Evolutionary conservation across 768 basidiomycete species (phyloP).

Genomic region (Trametes punicea): DNA sequence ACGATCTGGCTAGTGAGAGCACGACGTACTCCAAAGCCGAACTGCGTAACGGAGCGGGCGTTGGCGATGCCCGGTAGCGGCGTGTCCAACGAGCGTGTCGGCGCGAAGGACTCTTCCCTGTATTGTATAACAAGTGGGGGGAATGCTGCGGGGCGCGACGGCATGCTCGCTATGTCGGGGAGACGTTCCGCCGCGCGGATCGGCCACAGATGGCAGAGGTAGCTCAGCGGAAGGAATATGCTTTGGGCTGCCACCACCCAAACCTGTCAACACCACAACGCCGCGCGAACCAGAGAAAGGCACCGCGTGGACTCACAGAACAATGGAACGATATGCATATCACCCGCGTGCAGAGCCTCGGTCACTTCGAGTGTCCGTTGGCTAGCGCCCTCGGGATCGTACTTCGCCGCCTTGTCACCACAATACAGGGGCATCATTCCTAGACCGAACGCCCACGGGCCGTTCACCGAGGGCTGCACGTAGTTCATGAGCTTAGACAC

Average conservation of each 20-base stretch:
- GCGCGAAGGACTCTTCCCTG: not conserved
- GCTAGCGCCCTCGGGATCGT: not conserved
- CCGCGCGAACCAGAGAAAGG: too few relatives aligned
- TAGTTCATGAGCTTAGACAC: not conserved
- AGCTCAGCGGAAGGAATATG: not conserved
- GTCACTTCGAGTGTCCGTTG: not conserved
- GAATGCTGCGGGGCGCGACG: not conserved
- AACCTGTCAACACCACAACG: too few relatives aligned
- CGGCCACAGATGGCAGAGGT: slow-evolving; percentile 3
- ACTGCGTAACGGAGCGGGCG: not conserved
- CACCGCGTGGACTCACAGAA: not conserved
- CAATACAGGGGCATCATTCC: not conserved
- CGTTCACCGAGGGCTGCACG: not conserved
- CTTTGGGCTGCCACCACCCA: too few relatives aligned
- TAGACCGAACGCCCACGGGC: not conserved
- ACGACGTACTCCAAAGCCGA: too few relatives aligned
- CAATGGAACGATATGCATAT: not conserved
- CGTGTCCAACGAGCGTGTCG: not conserved
- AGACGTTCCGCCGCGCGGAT: not conserved
- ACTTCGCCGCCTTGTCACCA: not conserved
- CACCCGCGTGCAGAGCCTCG: not conserved
- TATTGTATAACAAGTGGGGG: not conserved
- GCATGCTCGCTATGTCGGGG: not conserved
- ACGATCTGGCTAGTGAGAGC: too few relatives aligned
- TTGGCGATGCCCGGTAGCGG: not conserved